These are phyloP conservation scores for Solanum appendiculatum DNA, from an alignment of 257 asterid species.

Conservation along the genomic window DNA sequence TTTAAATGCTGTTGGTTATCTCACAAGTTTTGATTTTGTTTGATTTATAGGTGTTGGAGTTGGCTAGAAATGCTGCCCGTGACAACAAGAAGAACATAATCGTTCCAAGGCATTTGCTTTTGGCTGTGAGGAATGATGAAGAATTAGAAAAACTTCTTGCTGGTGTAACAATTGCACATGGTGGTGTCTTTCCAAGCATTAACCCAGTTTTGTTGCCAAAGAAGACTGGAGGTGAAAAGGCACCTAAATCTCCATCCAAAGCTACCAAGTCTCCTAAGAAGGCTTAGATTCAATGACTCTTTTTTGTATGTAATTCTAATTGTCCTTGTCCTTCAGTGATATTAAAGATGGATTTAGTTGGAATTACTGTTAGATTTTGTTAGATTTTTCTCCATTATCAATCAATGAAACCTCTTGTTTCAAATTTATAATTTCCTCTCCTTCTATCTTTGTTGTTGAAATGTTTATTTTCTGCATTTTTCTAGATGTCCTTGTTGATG, in stretches of 20 bases:
- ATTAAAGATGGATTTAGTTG: background rate
- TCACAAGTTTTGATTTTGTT: background rate
- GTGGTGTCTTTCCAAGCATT: slow-evolving; percentile 12
- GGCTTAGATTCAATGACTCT: background rate
- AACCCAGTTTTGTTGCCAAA: slow-evolving; percentile 14
- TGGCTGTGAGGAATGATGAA: slow-evolving; percentile 18
- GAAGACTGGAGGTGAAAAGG: background rate
- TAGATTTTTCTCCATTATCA: background rate
- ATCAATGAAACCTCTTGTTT: slow-evolving; percentile 1
- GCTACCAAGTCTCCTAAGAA: slow-evolving; percentile 8
- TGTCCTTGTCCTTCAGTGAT: background rate
- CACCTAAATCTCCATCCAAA: slow-evolving; percentile 4
- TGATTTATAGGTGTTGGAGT: slow-evolving; percentile 8
- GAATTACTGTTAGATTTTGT: background rate
- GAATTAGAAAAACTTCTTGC: slow-evolving; percentile 9
- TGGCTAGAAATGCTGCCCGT: slow-evolving; percentile 17
- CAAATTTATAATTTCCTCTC: background rate
- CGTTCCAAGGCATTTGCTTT: slow-evolving; percentile 5
- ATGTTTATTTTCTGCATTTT: too few species aligned
- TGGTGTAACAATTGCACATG: slow-evolving; percentile 18
- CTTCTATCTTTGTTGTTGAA: background rate
- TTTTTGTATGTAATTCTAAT: background rate
- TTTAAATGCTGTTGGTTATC: background rate
- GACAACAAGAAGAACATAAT: slow-evolving; percentile 17
- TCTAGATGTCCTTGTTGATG: background rate